These are phyloP conservation scores for Sequoiadendron giganteum DNA, from an alignment of 75 land plant genomes.

Conservation along the genomic window DNA sequence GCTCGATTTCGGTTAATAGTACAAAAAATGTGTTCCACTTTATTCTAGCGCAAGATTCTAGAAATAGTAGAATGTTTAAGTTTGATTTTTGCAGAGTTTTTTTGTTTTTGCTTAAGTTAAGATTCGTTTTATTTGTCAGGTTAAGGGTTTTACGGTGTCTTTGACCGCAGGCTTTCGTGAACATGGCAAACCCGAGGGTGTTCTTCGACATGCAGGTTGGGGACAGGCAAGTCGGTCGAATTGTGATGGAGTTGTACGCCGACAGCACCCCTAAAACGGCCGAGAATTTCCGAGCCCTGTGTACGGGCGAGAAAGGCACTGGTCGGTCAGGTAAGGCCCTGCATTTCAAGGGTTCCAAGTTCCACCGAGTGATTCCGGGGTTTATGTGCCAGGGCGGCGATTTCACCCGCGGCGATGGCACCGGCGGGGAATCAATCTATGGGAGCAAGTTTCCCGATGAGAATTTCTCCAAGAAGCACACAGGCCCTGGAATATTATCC, in stretches of 20 bases:
- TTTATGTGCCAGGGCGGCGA: slow-evolving; percentile 98
- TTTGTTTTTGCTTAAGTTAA: neutral
- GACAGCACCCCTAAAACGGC: slow-evolving; percentile 64
- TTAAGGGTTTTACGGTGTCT: neutral
- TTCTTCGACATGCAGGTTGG: slow-evolving; percentile 85
- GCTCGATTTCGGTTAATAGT: too few species aligned
- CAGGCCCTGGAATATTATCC: slow-evolving; percentile 69
- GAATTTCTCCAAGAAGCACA: slow-evolving; percentile 73
- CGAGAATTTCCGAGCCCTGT: slow-evolving; percentile 89
- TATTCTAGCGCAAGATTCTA: too few species aligned
- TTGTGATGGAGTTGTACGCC: slow-evolving; percentile 78
- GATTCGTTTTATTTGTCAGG: neutral
- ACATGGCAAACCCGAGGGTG: slow-evolving; percentile 54
- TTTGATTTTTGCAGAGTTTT: neutral
- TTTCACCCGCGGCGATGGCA: slow-evolving; percentile 78
- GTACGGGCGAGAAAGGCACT: slow-evolving; percentile 84
- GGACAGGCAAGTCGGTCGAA: slow-evolving; percentile 58
- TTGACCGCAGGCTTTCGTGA: neutral
- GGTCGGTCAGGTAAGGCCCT: slow-evolving; percentile 68
- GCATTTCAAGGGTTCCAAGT: slow-evolving; percentile 74
- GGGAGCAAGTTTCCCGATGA: slow-evolving; percentile 68
- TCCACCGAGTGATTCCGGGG: slow-evolving; percentile 86
- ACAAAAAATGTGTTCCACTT: too few species aligned
- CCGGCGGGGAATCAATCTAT: slow-evolving; percentile 84
- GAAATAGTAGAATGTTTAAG: too few species aligned